Evolutionary conservation across 2,329 filamentous ascomycete genomes (phyloP).

Genomic region (Penicillium sp.): DNA sequence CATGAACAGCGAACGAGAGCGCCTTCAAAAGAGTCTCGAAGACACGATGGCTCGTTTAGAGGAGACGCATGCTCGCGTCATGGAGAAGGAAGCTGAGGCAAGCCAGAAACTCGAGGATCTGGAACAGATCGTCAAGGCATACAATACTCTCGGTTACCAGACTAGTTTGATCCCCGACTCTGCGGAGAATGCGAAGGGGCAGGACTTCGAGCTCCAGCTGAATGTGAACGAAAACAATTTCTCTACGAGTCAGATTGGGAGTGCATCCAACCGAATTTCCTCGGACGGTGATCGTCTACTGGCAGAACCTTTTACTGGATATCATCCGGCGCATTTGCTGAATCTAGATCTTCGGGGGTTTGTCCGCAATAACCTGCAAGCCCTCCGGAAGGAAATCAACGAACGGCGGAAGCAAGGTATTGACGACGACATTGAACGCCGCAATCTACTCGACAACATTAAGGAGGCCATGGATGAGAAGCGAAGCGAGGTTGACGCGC

Average conservation of each 20-base stretch:
- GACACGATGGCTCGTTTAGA: slow-evolving; percentile 72
- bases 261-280: slow-evolving; percentile 48
- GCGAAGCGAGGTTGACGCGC: slow-evolving; percentile 81
- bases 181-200: slow-evolving; percentile 79
- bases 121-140: slow-evolving; percentile 83
- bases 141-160: slow-evolving; percentile 92
- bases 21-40: slow-evolving; percentile 85
- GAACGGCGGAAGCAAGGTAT: slow-evolving; percentile 77
- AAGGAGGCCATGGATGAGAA: slow-evolving; percentile 98
- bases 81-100: slow-evolving; percentile 85
- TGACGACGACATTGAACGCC: slow-evolving; percentile 90
- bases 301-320: slow-evolving; percentile 76
- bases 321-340: slow-evolving; percentile 82
- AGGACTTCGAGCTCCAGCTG: slow-evolving; percentile 79
- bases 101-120: slow-evolving; percentile 83
- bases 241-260: slow-evolving; percentile 57
- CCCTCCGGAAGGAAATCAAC: slow-evolving; percentile 84
- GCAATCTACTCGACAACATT: slow-evolving; percentile 88
- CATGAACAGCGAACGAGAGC: slow-evolving; percentile 93
- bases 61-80: slow-evolving; percentile 76
- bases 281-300: slow-evolving; percentile 71
- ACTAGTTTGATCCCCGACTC: slow-evolving; percentile 83
- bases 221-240: slow-evolving; percentile 82
- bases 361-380: slow-evolving; percentile 73
- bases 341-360: slow-evolving; percentile 83